Percentiles rank a stretch among this genome's conserved stretches.
phyloP scores from a whole-genome alignment of 2,329 filamentous ascomycete species.

The Chaetomiaceae sp. region DNA sequence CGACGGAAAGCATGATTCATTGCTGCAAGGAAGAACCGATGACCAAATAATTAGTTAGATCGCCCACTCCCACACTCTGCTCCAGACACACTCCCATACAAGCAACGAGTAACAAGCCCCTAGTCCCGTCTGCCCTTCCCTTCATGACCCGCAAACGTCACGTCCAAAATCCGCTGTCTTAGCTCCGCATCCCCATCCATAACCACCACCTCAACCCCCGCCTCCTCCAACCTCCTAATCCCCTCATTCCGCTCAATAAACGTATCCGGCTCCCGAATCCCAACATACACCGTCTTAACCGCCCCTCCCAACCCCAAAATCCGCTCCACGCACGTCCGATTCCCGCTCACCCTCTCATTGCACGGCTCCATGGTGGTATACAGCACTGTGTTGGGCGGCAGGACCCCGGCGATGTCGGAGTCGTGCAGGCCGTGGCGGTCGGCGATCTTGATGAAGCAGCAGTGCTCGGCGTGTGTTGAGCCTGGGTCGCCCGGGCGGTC shows the following conservation, averaged over 20 bases:
- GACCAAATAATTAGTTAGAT: no score
- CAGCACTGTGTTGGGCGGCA: slow-evolving; percentile 36
- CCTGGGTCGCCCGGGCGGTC: slow-evolving; percentile 36
- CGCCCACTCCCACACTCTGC: no score
- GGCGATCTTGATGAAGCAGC: slow-evolving; percentile 42
- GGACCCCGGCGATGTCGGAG: slow-evolving; percentile 32
- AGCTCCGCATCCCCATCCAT: neutral
- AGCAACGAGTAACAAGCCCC: no score
- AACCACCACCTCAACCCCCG: neutral
- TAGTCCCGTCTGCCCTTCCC: neutral
- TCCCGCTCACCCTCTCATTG: slow-evolving; percentile 27
- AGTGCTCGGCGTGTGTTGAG: slow-evolving; percentile 40
- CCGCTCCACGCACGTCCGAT: neutral
- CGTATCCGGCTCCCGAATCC: neutral
- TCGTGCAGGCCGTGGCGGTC: slow-evolving; percentile 34
- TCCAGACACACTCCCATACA: no score
- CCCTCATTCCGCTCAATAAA: slow-evolving; percentile 1
- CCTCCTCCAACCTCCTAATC: neutral
- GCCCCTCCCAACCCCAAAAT: neutral
- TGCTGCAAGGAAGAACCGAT: no score
- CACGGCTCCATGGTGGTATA: slow-evolving; percentile 46
- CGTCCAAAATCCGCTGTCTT: neutral
- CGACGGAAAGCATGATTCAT: no score
- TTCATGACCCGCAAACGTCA: neutral
- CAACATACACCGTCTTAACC: slow-evolving; percentile 1